These are phyloP conservation scores for Aspergillus sp. DNA, from an alignment of 2,329 filamentous ascomycete species.

Conservation along the genomic window DNA sequence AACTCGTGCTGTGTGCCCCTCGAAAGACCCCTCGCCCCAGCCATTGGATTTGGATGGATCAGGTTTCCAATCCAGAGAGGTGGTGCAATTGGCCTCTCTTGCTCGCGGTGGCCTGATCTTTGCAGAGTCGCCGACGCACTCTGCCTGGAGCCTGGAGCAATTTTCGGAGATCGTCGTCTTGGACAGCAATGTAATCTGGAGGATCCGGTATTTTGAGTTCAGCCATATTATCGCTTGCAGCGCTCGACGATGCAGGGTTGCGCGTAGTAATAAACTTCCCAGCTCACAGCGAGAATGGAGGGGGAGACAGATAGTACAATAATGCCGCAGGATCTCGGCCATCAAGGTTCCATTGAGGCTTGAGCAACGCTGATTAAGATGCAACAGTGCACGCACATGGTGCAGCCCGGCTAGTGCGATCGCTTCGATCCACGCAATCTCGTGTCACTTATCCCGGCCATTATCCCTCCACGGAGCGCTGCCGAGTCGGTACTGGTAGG, in stretches of 20 bases:
- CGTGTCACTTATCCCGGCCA: not conserved
- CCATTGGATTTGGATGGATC: slow-evolving; percentile 9
- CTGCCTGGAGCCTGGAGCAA: not conserved
- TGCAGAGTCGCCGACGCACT: not conserved
- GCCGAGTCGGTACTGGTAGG: not conserved
- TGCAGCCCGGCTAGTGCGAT: slow-evolving; percentile 10
- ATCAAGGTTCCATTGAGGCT: not conserved
- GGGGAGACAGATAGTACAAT: not conserved
- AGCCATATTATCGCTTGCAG: slow-evolving; percentile 7
- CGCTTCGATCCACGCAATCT: slow-evolving; percentile 15
- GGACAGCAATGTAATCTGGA: not conserved
- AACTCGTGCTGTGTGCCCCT: not conserved
- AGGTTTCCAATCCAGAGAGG: not conserved
- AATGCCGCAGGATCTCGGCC: slow-evolving; percentile 9
- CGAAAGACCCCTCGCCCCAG: not conserved
- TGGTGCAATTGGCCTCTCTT: slow-evolving; percentile 5
- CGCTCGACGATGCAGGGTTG: slow-evolving; percentile 10
- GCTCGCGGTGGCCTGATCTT: slow-evolving; percentile 3
- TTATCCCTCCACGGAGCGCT: not conserved
- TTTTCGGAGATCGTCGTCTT: not conserved
- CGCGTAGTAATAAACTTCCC: slow-evolving; percentile 13
- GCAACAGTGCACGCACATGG: not conserved
- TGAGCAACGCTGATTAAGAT: not conserved
- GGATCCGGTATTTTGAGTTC: slow-evolving; percentile 9
- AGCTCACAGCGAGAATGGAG: not conserved